Evolutionary conservation across 2,329 filamentous ascomycete genomes (phyloP).

Genomic region (Elsinoe arachidis): DNA sequence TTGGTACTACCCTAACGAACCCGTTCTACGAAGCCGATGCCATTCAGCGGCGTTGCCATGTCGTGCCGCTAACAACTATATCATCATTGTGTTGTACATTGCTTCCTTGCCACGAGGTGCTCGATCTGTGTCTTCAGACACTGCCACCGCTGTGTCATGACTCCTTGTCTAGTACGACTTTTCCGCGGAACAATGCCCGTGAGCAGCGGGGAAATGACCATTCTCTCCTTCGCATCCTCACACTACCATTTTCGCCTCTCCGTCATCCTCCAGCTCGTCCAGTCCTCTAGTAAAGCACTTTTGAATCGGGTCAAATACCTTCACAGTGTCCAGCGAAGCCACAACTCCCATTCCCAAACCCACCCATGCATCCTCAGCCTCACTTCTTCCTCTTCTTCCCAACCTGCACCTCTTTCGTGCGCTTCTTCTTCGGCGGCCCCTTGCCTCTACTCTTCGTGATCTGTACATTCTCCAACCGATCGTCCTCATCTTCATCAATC

Average conservation of each 20-base stretch:
- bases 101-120: too few relatives aligned
- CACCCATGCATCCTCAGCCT: background rate
- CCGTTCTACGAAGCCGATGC: too few relatives aligned
- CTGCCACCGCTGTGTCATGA: too few relatives aligned
- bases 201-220: too few relatives aligned
- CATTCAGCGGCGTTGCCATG: too few relatives aligned
- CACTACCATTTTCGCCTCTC: background rate
- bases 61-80: too few relatives aligned
- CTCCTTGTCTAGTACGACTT: too few relatives aligned
- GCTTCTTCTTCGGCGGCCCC: constrained; percentile 84
- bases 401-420: constrained; percentile 31
- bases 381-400: constrained; percentile 14
- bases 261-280: background rate
- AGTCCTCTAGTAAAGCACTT: background rate
- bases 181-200: too few relatives aligned
- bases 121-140: too few relatives aligned
- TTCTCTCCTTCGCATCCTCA: background rate
- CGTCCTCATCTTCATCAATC: constrained; percentile 67
- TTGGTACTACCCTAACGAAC: too few relatives aligned
- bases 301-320: background rate
- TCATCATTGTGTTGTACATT: too few relatives aligned
- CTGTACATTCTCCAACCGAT: constrained; percentile 64
- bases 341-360: background rate
- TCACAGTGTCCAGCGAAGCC: background rate
- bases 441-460: constrained; percentile 67